Evolutionary conservation across 371 early-diverging fungal species (phyloP), one percentile per base, ranked within the genome.

Genomic region (Rhizopus sp.): DNA sequence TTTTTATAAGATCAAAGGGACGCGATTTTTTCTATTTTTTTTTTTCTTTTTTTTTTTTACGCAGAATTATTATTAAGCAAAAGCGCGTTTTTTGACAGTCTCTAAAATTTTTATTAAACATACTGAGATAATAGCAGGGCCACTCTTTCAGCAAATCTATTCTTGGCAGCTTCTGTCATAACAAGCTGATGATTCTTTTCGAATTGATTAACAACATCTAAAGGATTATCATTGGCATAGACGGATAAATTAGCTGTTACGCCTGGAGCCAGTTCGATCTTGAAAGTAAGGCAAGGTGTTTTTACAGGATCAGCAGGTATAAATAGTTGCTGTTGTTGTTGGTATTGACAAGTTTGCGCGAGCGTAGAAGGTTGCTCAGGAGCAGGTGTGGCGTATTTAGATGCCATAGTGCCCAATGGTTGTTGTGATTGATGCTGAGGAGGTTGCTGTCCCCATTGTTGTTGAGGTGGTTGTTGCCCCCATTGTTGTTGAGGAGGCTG

Each of bases 191-290:
- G 70, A 29, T 60, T 40, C 23, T 37, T 40, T 39, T 63, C 78
- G 38, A 78, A 74, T 3, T 49, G 49, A 15, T 70, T 39, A 0
- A 74, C 78, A 33, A 72, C 51, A 9, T 68, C 57, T 1, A 49
- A 17, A 9, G 69, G 64, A 17, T 70, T 49, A 34, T 68, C 67
- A 6, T 66, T 64, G 15, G 54, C 62, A 53, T 69, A 70, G 0
- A 78, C 69, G 29, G 56, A 41, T 1, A 74, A 31, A 1, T 54
- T 42, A n/a, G 75, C 79, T 50, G 48, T 51, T 7, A 69, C 51
- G 16, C 79, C 79, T 10, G 59, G 59, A 10, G 59, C 53, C 9
- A 78, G 58, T 37, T 71, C 70, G 34, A 78, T 68, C 12, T 68
- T 73, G 55, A 78, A 58, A 7, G 62, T 65, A n/a, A 78, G 47